These are phyloP conservation scores for Neolentinus lepideus DNA, from an alignment of 1,284 basidiomycete species.

Conservation along the genomic window DNA sequence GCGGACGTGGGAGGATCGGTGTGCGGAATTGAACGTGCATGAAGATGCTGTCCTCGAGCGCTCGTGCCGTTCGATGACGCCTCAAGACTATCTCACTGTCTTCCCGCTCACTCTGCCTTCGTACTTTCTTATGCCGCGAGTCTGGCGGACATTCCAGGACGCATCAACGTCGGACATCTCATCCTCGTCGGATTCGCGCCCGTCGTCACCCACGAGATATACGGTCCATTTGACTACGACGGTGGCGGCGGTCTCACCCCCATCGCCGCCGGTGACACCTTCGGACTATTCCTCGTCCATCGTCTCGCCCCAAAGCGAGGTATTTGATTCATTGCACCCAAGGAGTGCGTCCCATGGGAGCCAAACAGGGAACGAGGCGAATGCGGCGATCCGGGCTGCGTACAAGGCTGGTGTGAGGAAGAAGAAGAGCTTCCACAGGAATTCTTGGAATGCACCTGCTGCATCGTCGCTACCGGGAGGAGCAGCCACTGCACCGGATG, in stretches of 20 bases:
- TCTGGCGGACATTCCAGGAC: neutral
- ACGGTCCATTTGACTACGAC: constrained; percentile 22
- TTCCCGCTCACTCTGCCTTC: constrained; percentile 57
- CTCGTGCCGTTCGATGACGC: constrained; percentile 8
- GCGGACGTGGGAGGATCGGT: constrained; percentile 52
- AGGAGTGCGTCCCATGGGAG: neutral
- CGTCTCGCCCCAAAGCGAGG: neutral
- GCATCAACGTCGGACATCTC: neutral
- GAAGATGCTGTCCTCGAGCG: neutral
- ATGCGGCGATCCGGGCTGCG: constrained; percentile 45
- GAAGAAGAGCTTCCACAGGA: constrained; percentile 46
- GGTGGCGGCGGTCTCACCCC: constrained; percentile 7
- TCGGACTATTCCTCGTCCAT: neutral
- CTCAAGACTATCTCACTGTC: constrained; percentile 46
- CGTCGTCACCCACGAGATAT: constrained; percentile 9
- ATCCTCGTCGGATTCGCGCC: neutral
- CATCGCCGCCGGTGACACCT: constrained; percentile 11
- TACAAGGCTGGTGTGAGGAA: constrained; percentile 48
- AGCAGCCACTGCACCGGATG: neutral
- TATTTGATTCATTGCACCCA: neutral
- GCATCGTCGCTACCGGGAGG: neutral
- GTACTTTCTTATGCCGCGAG: constrained; percentile 14
- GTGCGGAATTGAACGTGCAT: constrained; percentile 27
- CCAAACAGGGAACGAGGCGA: neutral
- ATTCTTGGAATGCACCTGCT: constrained; percentile 39